A percentile compares a stretch with the other conserved stretches of the same genome.
These are phyloP conservation scores for Populus tomentosa DNA, from an alignment of 441 rosid genomes.

Conservation along the genomic window DNA sequence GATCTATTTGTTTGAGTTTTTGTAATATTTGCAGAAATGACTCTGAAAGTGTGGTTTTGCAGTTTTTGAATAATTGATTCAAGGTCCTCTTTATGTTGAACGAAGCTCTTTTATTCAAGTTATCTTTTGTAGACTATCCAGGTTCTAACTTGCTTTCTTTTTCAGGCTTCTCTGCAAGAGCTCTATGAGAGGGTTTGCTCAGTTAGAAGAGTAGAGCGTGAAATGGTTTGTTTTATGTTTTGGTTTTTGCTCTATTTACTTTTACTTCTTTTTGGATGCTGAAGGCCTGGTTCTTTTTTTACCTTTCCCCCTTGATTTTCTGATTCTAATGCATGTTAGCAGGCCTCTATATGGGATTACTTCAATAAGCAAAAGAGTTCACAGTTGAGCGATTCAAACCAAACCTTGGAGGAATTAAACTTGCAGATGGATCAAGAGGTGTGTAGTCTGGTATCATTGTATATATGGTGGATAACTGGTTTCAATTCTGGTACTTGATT, in stretches of 20 bases:
- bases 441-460: conserved; percentile 17
- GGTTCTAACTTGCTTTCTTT: conserved; percentile 16
- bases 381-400: conserved; percentile 36
- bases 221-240: conserved; percentile 45
- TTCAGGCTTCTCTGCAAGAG: conserved; percentile 62
- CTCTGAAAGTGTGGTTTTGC: background rate
- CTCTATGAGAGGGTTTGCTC: conserved; percentile 63
- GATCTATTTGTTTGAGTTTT: background rate
- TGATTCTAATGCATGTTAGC: conserved; percentile 14
- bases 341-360: conserved; percentile 76
- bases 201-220: conserved; percentile 46
- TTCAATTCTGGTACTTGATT: background rate
- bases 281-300: background rate
- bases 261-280: conserved; percentile 2
- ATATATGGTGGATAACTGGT: background rate
- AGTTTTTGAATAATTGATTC: background rate
- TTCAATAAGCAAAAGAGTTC: conserved; percentile 39
- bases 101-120: background rate
- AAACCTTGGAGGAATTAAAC: conserved; percentile 51
- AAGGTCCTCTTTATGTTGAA: background rate
- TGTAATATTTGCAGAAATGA: background rate
- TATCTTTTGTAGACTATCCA: background rate
- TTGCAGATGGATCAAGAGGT: conserved; percentile 87
- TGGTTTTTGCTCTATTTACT: conserved; percentile 10
- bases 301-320: background rate